These are phyloP conservation scores for Sphagnum fallax DNA, from an alignment of 228 moss, liverwort and hornwort genomes.

Conservation along the genomic window DNA sequence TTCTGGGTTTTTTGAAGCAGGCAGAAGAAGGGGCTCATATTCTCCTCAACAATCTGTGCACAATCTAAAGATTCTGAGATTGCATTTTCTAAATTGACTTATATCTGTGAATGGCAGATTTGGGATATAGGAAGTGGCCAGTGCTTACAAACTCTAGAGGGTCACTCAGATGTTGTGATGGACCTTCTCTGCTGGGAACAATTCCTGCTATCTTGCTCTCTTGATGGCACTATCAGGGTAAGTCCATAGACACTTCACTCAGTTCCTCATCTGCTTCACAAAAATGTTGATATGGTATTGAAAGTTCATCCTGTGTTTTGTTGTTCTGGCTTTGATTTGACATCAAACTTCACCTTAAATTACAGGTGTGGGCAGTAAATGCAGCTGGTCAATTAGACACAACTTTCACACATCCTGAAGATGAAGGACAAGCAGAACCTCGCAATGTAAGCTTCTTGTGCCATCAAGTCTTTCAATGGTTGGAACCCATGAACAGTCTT, in stretches of 20 bases:
- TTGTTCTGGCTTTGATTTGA: background rate
- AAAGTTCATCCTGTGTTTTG: background rate
- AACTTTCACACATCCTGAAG: slow-evolving; percentile 40
- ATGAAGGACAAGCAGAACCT: slow-evolving; percentile 18
- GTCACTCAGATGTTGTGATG: slow-evolving; percentile 42
- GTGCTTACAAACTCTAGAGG: slow-evolving; percentile 38
- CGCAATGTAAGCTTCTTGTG: slow-evolving; percentile 14
- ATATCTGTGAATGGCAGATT: slow-evolving; percentile 9
- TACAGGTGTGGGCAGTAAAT: slow-evolving; percentile 42
- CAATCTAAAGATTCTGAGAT: too few species aligned
- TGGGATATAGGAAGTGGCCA: slow-evolving; percentile 36
- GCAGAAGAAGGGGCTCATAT: background rate
- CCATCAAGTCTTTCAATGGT: background rate
- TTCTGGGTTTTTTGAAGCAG: background rate
- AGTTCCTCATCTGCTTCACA: background rate
- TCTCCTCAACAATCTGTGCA: too few species aligned
- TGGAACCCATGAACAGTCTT: too few species aligned
- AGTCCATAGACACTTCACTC: slow-evolving; percentile 1
- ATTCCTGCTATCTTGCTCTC: slow-evolving; percentile 45
- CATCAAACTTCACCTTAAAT: background rate
- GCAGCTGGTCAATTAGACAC: slow-evolving; percentile 35
- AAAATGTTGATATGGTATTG: background rate
- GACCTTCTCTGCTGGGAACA: slow-evolving; percentile 42
- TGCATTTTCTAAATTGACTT: background rate
- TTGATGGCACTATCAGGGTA: slow-evolving; percentile 45